Evolutionary conservation across 495 filamentous ascomycete genomes (phyloP).

Genomic region (Trichoderma reesei): DNA sequence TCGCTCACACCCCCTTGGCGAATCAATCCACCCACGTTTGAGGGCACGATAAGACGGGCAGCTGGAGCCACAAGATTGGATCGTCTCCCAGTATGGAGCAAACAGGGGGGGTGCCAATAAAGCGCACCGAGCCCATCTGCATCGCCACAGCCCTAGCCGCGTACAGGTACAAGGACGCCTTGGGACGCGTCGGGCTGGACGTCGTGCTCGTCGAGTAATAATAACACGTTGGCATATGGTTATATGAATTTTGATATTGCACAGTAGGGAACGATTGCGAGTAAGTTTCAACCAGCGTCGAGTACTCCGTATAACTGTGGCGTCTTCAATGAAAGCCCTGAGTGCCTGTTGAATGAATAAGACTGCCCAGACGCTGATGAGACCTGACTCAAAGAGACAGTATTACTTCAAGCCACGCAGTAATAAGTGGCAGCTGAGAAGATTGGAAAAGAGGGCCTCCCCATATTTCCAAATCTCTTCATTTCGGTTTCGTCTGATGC

Average conservation of each 20-base stretch:
- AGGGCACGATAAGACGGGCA: neutral
- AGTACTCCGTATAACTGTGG: neutral
- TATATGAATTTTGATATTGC: no score
- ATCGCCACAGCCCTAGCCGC: constrained; percentile 8
- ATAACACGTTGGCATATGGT: no score
- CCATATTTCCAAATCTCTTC: neutral
- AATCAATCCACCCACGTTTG: constrained; percentile 9
- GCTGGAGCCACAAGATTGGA: neutral
- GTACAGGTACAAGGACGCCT: neutral
- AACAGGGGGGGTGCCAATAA: neutral
- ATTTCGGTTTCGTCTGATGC: neutral
- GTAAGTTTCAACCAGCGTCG: neutral
- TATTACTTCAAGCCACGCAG: no score
- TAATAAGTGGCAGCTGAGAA: no score
- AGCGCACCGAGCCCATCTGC: neutral
- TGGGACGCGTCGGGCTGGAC: neutral
- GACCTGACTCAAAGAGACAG: neutral
- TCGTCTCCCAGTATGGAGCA: neutral
- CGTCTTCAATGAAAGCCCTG: neutral
- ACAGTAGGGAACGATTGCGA: neutral
- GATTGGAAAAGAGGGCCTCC: neutral
- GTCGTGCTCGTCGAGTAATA: neutral
- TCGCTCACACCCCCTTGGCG: neutral
- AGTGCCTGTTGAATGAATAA: neutral
- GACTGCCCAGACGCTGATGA: neutral